Base-by-base conservation (phyloP, 257 asterid species). In the Solanum phureja region DNA sequence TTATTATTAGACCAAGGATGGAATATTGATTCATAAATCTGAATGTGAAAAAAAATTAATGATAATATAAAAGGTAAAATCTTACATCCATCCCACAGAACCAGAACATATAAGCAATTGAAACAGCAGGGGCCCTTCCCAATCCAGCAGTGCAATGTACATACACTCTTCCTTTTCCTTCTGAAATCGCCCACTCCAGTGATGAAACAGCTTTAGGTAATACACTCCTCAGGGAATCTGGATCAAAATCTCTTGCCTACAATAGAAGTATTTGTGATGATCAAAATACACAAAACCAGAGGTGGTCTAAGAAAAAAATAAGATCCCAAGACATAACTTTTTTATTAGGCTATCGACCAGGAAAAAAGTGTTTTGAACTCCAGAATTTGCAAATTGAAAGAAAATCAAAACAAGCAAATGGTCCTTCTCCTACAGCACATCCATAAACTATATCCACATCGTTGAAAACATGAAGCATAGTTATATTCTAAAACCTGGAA, bases 61-160 rank as follows among this genome's bases (percentile, higher is more conserved):
- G 79, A 31, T 18, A 38, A 21, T 37, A 75, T 11, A 71, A 86
- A 69, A 66, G 33, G 37, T 72, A 35, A 24, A 68, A 35, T 76
- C 97, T 91, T 93, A 95, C 98, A 62, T 94, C 90, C 95, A 93
- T 94, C 88, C 90, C 89, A 87, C 91, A 93, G 91, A 96, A 96
- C 99, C 99, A 96, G 91, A 92, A 95, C 95, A 96, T 90, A 92
- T 95, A 96, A 87, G 99, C 98, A 90, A 96, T 96, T 84, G 98
- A 97, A 85, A 94, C 94, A 62, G 98, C 98, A 6, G 99, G 98
- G 34, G 98, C 98, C 92, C 99, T 91, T 73, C 98, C 98, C 92
- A 96, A 87, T 88, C 99, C 99, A 87, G 99, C 99, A 8, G 99
- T 94, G 90, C 98, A 96, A 90, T 96, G 99, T 27, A 96, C 95